A percentile compares a stretch with the other conserved stretches of the same genome.
Evolutionary conservation across 2,329 filamentous ascomycete species (phyloP).

Genomic region (Dactylonectria estremocensis): DNA sequence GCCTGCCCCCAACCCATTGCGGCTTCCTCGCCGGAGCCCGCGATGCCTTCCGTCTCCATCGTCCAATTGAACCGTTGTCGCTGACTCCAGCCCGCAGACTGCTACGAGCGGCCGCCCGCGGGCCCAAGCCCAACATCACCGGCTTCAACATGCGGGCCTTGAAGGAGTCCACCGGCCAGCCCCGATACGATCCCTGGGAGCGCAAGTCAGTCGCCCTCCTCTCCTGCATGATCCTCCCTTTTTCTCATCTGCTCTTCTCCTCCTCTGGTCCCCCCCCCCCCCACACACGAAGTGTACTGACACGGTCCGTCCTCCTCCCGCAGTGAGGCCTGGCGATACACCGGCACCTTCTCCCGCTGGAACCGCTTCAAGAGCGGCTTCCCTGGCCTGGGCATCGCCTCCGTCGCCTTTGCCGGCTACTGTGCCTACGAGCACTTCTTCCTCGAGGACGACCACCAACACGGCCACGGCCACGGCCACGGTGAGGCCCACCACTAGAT

Average conservation of each 20-base stretch:
- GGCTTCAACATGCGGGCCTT: constrained; percentile 92
- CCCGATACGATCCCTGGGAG: constrained; percentile 78
- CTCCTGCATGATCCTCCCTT: not conserved
- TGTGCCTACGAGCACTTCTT: constrained; percentile 93
- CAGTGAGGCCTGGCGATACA: constrained; percentile 97
- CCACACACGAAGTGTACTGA: constrained; percentile 25
- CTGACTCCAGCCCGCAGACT: constrained; percentile 49
- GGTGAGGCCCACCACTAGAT: constrained; percentile 71
- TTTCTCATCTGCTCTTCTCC: no score
- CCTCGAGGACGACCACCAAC: constrained; percentile 78
- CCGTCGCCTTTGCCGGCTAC: constrained; percentile 91
- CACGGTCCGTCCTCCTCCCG: constrained; percentile 3
- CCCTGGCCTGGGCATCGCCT: constrained; percentile 92
- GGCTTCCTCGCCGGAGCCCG: not conserved
- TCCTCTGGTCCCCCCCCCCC: not conserved
- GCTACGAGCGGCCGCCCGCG: constrained; percentile 67
- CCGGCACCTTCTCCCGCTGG: constrained; percentile 86
- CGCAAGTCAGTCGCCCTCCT: constrained; percentile 65
- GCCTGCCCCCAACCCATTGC: constrained; percentile 27
- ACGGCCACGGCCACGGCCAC: constrained; percentile 64
- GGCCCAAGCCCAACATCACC: constrained; percentile 82
- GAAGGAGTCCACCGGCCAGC: constrained; percentile 77
- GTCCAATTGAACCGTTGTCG: constrained; percentile 19
- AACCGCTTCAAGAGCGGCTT: constrained; percentile 92
- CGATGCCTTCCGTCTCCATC: not conserved